Conservation (phyloP, 2,329 filamentous ascomycete species). For the Amauroascus verrucosus region DNA sequence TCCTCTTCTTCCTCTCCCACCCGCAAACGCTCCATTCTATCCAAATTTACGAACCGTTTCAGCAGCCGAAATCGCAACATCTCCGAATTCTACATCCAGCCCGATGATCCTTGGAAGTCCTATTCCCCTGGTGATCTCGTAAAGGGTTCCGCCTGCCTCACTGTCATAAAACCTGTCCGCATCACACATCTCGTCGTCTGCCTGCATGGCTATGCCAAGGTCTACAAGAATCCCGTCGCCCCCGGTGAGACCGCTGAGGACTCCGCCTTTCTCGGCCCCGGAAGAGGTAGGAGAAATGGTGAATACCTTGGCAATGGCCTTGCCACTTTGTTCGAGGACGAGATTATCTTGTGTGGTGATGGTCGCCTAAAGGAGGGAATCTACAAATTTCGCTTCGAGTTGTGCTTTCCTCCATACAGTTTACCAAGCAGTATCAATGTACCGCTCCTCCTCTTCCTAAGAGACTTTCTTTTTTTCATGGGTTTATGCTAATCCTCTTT, state of each 20-base stretch:
- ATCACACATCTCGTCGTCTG: constrained; percentile 55
- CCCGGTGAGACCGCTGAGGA: constrained; percentile 45
- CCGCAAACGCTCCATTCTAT: constrained; percentile 39
- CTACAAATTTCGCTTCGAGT: constrained; percentile 56
- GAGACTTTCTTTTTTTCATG: no score
- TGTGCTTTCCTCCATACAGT: constrained; percentile 49
- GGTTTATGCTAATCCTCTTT: constrained; percentile 19
- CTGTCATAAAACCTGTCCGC: constrained; percentile 49
- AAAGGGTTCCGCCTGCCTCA: constrained; percentile 50
- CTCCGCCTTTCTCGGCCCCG: constrained; percentile 43
- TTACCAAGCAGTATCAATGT: constrained; percentile 88
- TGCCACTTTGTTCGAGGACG: constrained; percentile 55
- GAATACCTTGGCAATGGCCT: constrained; percentile 56
- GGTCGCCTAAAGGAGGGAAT: constrained; percentile 53
- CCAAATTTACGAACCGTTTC: constrained; percentile 48
- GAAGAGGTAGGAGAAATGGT: constrained; percentile 42
- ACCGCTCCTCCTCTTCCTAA: no score
- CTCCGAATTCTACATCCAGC: constrained; percentile 52
- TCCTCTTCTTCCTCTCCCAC: neutral
- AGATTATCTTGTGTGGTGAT: constrained; percentile 54
- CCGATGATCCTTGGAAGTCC: constrained; percentile 52
- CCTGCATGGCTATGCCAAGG: constrained; percentile 55
- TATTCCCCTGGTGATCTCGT: constrained; percentile 55
- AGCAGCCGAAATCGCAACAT: constrained; percentile 45
- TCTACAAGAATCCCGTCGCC: constrained; percentile 52